A percentile compares a stretch with the other conserved stretches of the same genome.
phyloP scores from a whole-genome alignment of 495 filamentous ascomycete species.

The Wilcoxina mikolae region DNA sequence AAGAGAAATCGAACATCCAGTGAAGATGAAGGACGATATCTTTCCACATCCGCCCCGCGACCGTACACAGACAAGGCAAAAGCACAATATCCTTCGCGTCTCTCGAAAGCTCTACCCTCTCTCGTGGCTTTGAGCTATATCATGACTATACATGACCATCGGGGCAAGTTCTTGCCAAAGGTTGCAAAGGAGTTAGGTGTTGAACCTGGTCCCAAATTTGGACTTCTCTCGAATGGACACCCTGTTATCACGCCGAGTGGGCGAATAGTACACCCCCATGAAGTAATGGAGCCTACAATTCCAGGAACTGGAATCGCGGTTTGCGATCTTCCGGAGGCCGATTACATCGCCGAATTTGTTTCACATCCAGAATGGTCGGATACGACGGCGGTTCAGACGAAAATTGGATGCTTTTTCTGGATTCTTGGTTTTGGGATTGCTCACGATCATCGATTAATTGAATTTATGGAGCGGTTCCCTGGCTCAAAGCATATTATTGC shows the following conservation, averaged over 20 bases:
- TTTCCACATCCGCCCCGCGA: too few species aligned
- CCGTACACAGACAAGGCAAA: too few species aligned
- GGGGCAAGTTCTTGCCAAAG: conserved; percentile 63
- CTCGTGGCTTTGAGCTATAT: conserved; percentile 69
- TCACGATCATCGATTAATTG: conserved; percentile 42
- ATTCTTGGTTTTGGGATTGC: conserved; percentile 56
- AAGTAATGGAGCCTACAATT: conserved; percentile 43
- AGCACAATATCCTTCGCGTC: too few species aligned
- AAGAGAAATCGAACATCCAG: not conserved
- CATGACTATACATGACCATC: conserved; percentile 52
- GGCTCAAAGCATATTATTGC: conserved; percentile 60
- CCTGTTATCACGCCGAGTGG: conserved; percentile 41
- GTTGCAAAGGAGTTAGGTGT: conserved; percentile 50
- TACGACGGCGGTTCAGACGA: conserved; percentile 45
- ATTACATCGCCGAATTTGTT: conserved; percentile 54
- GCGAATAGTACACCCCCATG: conserved; percentile 36
- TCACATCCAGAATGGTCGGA: conserved; percentile 55
- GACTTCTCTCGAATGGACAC: conserved; percentile 37
- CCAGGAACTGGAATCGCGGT: conserved; percentile 52
- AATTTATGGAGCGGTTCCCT: conserved; percentile 51
- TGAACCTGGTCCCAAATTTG: conserved; percentile 36
- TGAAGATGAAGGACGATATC: not conserved
- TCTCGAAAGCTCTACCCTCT: too few species aligned
- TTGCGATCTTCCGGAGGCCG: conserved; percentile 54
- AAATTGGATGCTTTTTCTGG: conserved; percentile 62